These are phyloP conservation scores for Mesembryanthemum crystallinum DNA, from an alignment of 148 eudicot genomes.

Conservation along the genomic window DNA sequence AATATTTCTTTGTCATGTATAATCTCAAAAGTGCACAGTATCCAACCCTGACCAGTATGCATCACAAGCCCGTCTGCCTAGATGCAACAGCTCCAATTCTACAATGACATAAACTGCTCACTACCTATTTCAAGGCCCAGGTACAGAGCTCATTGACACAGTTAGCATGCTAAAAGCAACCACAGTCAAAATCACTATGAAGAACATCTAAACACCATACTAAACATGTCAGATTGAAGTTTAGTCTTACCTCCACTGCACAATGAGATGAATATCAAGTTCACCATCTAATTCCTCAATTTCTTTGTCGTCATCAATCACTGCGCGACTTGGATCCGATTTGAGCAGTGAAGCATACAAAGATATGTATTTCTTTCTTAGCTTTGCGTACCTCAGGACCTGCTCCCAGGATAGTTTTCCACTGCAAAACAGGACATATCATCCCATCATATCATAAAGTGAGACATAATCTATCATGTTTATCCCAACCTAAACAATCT, in stretches of 20 bases:
- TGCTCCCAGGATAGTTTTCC: constrained; percentile 95
- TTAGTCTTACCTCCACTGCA: constrained; percentile 85
- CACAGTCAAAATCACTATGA: background rate
- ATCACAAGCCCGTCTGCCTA: background rate
- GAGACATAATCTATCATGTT: constrained; percentile 6
- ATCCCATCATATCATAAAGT: background rate
- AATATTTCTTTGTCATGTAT: background rate
- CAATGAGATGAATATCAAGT: constrained; percentile 84
- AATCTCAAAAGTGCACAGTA: background rate
- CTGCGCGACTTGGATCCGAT: constrained; percentile 56
- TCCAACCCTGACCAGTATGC: background rate
- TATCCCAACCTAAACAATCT: background rate
- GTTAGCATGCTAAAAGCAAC: background rate
- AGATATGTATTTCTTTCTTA: constrained; percentile 85
- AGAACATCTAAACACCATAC: background rate
- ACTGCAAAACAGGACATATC: constrained; percentile 39
- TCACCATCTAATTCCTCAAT: constrained; percentile 77
- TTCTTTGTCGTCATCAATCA: constrained; percentile 74
- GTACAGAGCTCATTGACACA: background rate
- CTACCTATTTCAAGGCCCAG: background rate
- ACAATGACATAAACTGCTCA: background rate
- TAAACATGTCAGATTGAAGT: constrained; percentile 3
- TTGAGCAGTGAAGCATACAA: constrained; percentile 84
- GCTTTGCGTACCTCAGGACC: constrained; percentile 66
- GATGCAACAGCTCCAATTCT: background rate